Base-by-base conservation (phyloP, 495 filamentous ascomycete species). In the Lasiosphaeria hispida region DNA sequence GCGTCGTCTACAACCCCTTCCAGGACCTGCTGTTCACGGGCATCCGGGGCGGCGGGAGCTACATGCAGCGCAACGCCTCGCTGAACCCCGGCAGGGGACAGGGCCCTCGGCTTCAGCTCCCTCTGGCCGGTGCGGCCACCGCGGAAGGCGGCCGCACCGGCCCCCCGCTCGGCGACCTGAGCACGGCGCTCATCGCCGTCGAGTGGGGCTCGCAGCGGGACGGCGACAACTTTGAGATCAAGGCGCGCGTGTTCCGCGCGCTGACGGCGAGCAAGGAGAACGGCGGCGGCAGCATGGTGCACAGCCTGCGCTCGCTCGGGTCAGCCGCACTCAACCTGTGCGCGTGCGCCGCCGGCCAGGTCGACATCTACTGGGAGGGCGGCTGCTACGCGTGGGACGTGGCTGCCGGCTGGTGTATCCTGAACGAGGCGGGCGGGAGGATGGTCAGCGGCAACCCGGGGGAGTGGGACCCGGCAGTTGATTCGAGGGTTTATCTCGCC, bases 321-420 rank as follows among this genome's bases (percentile, higher is more conserved):
- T 86, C 80, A 44, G 92, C 92, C 10, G 92, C 91, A 33, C 72
- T 96, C 64, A 96, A 96, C 64, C 66, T 95, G 13, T 94, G 89
- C 55, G 81, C 78, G n/a, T 86, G 92, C 41, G 92, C 92, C 13
- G 79, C 82, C 1, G 93, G 92, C 1, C 82, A 84, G 62, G 60
- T 94, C 34, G 92, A 97, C 74, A 52, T 85, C 34, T 96, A 95
- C 63, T 97, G 93, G 92, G 92, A 97, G 66, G 91, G 89, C 11
- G 92, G 93, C 7, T 93, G 89, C 69, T 96, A 90, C 87, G 90
- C 89, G 30, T 96, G 92, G 92, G 92, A 97, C 75, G 91, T 96
- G 10, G 88, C 87, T 62, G 92, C 93, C 7, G 93, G 85, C 0
- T 96, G 92, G 93, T 86, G 92, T 34, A 89, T 97, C 62, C 73